These are phyloP conservation scores for Tulasnella calospora DNA, from an alignment of 768 basidiomycete species.

Conservation along the genomic window DNA sequence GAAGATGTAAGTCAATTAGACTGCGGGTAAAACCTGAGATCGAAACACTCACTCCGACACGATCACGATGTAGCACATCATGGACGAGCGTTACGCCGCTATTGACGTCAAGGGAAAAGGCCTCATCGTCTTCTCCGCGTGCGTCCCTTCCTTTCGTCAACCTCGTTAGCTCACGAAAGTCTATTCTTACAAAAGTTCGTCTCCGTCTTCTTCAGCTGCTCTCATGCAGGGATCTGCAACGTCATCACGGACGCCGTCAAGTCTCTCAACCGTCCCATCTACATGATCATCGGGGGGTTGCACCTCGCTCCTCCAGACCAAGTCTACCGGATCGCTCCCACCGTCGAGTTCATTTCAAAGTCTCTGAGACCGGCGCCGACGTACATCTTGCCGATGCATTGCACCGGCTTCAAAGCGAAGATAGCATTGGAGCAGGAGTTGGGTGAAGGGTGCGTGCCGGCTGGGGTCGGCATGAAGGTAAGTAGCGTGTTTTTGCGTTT, in stretches of 20 bases:
- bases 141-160: slow-evolving; percentile 40
- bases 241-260: slow-evolving; percentile 66
- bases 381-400: slow-evolving; percentile 80
- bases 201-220: slow-evolving; percentile 39
- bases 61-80: slow-evolving; percentile 59
- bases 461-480: slow-evolving; percentile 56
- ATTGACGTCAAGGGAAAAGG: slow-evolving; percentile 80
- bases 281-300: slow-evolving; percentile 79
- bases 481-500: neutral
- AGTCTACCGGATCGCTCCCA: slow-evolving; percentile 56
- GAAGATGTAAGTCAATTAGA: slow-evolving; percentile 47
- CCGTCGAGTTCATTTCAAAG: slow-evolving; percentile 64
- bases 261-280: slow-evolving; percentile 59
- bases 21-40: slow-evolving; percentile 29
- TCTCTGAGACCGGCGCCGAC: slow-evolving; percentile 56
- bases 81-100: slow-evolving; percentile 76
- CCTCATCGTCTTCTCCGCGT: slow-evolving; percentile 79
- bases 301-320: slow-evolving; percentile 75
- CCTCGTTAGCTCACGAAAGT: neutral
- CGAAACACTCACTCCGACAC: slow-evolving; percentile 29
- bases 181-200: neutral
- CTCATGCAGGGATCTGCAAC: slow-evolving; percentile 82
- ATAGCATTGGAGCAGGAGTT: slow-evolving; percentile 62
- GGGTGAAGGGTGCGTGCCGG: slow-evolving; percentile 66
- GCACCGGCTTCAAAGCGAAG: slow-evolving; percentile 74